phyloP scores from a whole-genome alignment of 768 basidiomycete species.

The Suillus bovinus region DNA sequence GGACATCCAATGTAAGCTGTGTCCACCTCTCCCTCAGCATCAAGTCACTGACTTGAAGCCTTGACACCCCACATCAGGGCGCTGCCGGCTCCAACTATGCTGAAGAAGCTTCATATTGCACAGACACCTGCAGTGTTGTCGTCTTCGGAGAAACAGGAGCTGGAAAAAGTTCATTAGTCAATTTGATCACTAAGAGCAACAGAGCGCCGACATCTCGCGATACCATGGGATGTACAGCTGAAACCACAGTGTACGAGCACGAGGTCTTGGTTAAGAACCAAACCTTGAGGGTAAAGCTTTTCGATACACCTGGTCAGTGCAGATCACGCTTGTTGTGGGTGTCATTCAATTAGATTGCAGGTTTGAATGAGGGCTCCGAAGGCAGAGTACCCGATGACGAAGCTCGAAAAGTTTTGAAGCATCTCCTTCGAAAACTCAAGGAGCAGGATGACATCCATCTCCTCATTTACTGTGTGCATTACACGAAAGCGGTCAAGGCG shows the following conservation, averaged over 20 bases:
- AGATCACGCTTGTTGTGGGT: neutral
- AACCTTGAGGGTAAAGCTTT: slow-evolving; percentile 22
- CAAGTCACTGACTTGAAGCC: neutral
- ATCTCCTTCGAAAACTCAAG: slow-evolving; percentile 34
- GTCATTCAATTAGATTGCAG: slow-evolving; percentile 11
- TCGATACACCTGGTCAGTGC: slow-evolving; percentile 33
- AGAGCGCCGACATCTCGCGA: slow-evolving; percentile 33
- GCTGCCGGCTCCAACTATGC: neutral
- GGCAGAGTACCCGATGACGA: slow-evolving; percentile 28
- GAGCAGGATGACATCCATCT: slow-evolving; percentile 26
- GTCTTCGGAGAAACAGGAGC: slow-evolving; percentile 47
- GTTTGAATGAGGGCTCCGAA: slow-evolving; percentile 33
- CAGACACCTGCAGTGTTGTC: slow-evolving; percentile 33
- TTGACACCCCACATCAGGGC: neutral
- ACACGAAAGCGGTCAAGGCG: slow-evolving; percentile 25
- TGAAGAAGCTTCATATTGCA: neutral
- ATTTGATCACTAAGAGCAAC: slow-evolving; percentile 34
- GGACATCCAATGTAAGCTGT: neutral
- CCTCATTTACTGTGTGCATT: slow-evolving; percentile 28
- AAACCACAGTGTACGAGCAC: slow-evolving; percentile 26
- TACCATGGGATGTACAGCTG: slow-evolving; percentile 38
- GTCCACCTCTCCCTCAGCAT: neutral
- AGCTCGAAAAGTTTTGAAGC: slow-evolving; percentile 27
- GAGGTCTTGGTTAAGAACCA: slow-evolving; percentile 16
- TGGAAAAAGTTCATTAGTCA: slow-evolving; percentile 46